phyloP scores from a whole-genome alignment of 1,139 yeast species.

The Neolecta irregularis region DNA sequence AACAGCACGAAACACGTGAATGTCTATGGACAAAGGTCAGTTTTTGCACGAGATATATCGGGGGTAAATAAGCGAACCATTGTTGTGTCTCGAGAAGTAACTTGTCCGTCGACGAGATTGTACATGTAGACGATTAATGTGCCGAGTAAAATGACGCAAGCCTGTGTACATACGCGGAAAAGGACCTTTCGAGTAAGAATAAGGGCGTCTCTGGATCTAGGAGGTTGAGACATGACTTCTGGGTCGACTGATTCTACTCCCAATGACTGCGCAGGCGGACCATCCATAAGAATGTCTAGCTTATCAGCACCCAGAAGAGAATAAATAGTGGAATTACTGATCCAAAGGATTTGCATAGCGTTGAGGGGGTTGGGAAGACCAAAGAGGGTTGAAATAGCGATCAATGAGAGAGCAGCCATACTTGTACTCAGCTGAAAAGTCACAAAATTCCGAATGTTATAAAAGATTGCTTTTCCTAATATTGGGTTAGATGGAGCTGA shows the following conservation, averaged over 20 bases:
- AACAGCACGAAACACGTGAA: conserved; percentile 88
- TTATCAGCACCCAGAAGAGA: neutral
- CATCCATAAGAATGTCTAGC: conserved; percentile 82
- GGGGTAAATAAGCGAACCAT: no score
- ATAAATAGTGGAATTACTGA: conserved; percentile 20
- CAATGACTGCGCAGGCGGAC: conserved; percentile 95
- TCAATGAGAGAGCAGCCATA: conserved; percentile 80
- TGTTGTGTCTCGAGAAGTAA: conserved; percentile 92
- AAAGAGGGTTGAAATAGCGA: conserved; percentile 73
- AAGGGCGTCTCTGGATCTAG: conserved; percentile 69
- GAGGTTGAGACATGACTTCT: conserved; percentile 88
- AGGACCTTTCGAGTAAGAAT: conserved; percentile 58
- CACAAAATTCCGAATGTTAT: conserved; percentile 82
- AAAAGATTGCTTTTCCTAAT: conserved; percentile 69
- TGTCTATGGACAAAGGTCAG: conserved; percentile 38
- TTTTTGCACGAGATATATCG: no score
- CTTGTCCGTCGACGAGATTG: conserved; percentile 56
- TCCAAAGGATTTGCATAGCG: conserved; percentile 98
- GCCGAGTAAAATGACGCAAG: conserved; percentile 53
- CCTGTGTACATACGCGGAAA: conserved; percentile 59
- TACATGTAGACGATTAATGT: conserved; percentile 70
- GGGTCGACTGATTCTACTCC: conserved; percentile 97
- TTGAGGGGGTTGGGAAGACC: conserved; percentile 90
- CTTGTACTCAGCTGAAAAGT: conserved; percentile 91
- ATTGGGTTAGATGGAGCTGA: neutral